A percentile compares a stretch with the other conserved stretches of the same genome.
These are phyloP conservation scores for Pythium guiyangense DNA, from an alignment of 352 stramenopile species.

Conservation along the genomic window DNA sequence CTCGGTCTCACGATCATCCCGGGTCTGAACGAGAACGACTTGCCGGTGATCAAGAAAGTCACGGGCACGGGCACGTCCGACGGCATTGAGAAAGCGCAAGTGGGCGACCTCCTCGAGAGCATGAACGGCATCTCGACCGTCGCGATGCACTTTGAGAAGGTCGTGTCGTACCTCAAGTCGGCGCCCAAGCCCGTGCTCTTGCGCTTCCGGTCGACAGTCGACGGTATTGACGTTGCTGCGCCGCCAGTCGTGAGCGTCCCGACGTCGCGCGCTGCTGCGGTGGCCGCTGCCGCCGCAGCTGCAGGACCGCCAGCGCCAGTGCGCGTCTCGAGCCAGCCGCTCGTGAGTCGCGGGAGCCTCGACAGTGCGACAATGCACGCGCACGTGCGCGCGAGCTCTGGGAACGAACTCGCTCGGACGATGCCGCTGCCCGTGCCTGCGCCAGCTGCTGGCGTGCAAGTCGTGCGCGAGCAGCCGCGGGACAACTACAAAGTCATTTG, in stretches of 20 bases:
- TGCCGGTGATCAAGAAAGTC: constrained; percentile 87
- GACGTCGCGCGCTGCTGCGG: constrained; percentile 9
- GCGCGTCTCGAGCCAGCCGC: constrained; percentile 5
- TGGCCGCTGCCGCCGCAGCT: not conserved
- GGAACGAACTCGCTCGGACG: constrained; percentile 15
- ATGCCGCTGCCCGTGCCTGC: constrained; percentile 17
- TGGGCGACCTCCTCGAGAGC: constrained; percentile 75
- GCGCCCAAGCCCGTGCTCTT: constrained; percentile 74
- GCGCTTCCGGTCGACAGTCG: constrained; percentile 46
- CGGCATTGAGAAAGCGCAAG: constrained; percentile 77
- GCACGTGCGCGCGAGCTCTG: not conserved
- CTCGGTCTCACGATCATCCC: constrained; percentile 85
- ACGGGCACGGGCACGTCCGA: constrained; percentile 75
- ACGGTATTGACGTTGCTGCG: constrained; percentile 24
- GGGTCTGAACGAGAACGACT: constrained; percentile 65
- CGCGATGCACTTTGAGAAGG: constrained; percentile 76
- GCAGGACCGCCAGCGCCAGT: not conserved
- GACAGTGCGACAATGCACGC: constrained; percentile 7
- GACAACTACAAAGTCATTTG: constrained; percentile 81
- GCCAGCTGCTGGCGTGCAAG: not conserved
- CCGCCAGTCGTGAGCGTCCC: constrained; percentile 15
- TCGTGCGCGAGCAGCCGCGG: constrained; percentile 4
- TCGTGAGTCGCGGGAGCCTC: constrained; percentile 9
- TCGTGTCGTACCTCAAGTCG: constrained; percentile 80
- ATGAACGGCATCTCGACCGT: constrained; percentile 74